A percentile compares a stretch with the other conserved stretches of the same genome.
phyloP scores from a whole-genome alignment of 2,329 filamentous ascomycete genomes.

The Fusarium virguliforme region DNA sequence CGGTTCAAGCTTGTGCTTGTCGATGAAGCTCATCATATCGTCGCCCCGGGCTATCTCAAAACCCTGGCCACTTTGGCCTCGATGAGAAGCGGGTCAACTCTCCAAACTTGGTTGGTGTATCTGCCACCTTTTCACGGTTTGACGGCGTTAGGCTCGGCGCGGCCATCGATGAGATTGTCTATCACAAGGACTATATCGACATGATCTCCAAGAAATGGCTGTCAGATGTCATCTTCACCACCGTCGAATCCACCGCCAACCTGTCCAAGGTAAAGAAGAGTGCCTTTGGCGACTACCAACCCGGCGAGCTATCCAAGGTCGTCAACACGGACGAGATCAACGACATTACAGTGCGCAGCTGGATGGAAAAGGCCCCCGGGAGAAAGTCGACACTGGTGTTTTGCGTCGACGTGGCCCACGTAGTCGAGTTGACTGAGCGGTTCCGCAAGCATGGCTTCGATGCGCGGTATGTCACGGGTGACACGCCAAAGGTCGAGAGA shows the following conservation, averaged over 20 bases:
- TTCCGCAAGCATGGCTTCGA: constrained; percentile 87
- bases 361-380: constrained; percentile 81
- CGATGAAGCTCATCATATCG: constrained; percentile 97
- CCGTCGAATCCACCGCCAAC: constrained; percentile 86
- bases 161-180: constrained; percentile 95
- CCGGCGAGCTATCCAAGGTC: constrained; percentile 81
- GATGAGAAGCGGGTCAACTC: constrained; percentile 60
- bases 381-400: constrained; percentile 93
- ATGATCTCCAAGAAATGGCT: constrained; percentile 92
- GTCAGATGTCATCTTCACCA: constrained; percentile 93
- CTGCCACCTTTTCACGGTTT: constrained; percentile 83
- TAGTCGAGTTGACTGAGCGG: constrained; percentile 79
- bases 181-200: constrained; percentile 82
- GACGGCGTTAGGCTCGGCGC: constrained; percentile 87
- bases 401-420: constrained; percentile 91
- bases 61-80: constrained; percentile 85
- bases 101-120: constrained; percentile 88
- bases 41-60: constrained; percentile 84
- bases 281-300: constrained; percentile 81
- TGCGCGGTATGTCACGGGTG: constrained; percentile 88
- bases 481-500: constrained; percentile 80
- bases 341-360: constrained; percentile 86
- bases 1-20: constrained; percentile 93
- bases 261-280: constrained; percentile 78
- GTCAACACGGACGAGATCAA: constrained; percentile 90